phyloP scores from a whole-genome alignment of 805 yeast species.

The Phaffomyces opuntiae region DNA sequence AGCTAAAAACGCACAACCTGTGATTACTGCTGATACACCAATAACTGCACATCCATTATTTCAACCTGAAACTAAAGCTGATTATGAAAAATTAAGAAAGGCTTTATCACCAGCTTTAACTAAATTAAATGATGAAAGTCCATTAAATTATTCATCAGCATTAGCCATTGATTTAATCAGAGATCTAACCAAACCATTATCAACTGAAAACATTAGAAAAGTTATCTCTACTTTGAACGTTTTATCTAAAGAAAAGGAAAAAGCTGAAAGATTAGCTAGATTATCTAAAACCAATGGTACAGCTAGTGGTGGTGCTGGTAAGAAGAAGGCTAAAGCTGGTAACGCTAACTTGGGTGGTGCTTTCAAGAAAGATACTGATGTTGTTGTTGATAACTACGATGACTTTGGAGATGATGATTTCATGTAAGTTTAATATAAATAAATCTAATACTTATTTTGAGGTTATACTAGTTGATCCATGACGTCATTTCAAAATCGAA shows the following conservation, averaged over 20 bases:
- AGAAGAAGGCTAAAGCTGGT: slow-evolving; percentile 76
- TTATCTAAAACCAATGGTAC: slow-evolving; percentile 78
- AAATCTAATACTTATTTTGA: not conserved
- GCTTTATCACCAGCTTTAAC: slow-evolving; percentile 57
- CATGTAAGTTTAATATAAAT: slow-evolving; percentile 38
- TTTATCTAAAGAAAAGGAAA: slow-evolving; percentile 75
- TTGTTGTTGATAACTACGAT: slow-evolving; percentile 43
- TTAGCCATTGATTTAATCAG: slow-evolving; percentile 82
- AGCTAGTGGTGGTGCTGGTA: slow-evolving; percentile 88
- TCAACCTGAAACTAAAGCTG: slow-evolving; percentile 73
- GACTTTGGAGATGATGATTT: slow-evolving; percentile 64
- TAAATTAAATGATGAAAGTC: slow-evolving; percentile 52
- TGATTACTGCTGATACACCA: slow-evolving; percentile 54
- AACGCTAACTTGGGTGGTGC: slow-evolving; percentile 59
- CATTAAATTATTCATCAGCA: slow-evolving; percentile 61
- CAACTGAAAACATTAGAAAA: slow-evolving; percentile 77
- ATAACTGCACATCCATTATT: slow-evolving; percentile 74
- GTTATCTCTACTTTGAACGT: slow-evolving; percentile 81
- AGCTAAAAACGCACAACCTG: slow-evolving; percentile 25
- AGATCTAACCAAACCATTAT: slow-evolving; percentile 75
- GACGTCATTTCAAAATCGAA: not conserved
- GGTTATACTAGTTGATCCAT: no score
- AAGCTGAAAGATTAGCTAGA: slow-evolving; percentile 84
- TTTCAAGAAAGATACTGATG: slow-evolving; percentile 58
- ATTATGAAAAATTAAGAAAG: slow-evolving; percentile 71